Base-by-base conservation (phyloP, 2,329 filamentous ascomycete species). In the Thyridium curvatum region DNA sequence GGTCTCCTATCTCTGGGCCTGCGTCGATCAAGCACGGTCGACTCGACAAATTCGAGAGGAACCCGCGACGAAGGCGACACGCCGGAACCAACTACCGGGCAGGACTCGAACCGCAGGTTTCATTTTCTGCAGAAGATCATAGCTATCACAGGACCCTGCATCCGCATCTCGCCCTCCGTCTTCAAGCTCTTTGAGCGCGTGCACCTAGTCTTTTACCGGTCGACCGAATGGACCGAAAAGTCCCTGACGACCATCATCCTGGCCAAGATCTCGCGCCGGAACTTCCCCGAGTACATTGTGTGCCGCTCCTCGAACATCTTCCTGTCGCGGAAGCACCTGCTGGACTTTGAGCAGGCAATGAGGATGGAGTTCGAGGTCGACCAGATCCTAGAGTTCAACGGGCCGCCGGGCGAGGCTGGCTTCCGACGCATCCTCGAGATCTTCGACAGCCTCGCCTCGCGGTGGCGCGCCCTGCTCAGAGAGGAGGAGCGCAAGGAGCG, bases 221-320 rank as follows among this genome's bases (percentile, higher is more conserved):
- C 90, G 9, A 94, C 88, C 0, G 86, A 95, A 57, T 98, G 93
- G 93, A 94, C 90, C 0, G 91, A 97, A 52, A 97, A 95, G 59
- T 96, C 91, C 2, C 68, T 98, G 12, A 97, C 88, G 2, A 91
- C 90, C 0, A 91, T 97, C 39, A 95, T 98, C 33, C 72, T 98
- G 5, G 87, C 93, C 8, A 90, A 91, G 46, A 94, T 94, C 41
- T 86, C 90, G 2, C 77, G 81, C 32, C 76, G 87, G 29, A 93
- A 90, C 55, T 98, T 96, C 47, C 90, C 91, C 0, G 71, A 84
- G 3, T 98, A 95, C 53, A 77, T 97, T 16, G 90, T 97, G 5
- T 94, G 85, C 43, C 79, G 93, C 28, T 94, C 89, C 0, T 78
- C 83, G 18, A 94, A 88, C 41, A 94, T 98, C 3, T 98, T 98